These are phyloP conservation scores for Datisca glomerata DNA, from an alignment of 306 rosid species.

Conservation along the genomic window DNA sequence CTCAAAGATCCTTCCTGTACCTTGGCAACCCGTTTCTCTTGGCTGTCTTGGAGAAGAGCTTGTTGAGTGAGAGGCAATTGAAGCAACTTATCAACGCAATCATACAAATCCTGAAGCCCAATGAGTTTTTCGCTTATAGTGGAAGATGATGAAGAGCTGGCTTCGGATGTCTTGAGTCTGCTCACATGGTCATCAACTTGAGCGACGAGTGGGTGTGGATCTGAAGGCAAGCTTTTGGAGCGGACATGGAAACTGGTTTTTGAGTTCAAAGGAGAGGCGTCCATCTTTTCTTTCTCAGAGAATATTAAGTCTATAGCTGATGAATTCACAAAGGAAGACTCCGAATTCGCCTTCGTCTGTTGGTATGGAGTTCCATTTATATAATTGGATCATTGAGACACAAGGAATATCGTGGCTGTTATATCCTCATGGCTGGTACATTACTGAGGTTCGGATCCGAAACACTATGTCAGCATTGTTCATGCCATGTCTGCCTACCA, in stretches of 20 bases:
- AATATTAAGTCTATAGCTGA: neutral
- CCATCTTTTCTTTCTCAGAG: conserved; percentile 5
- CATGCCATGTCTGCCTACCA: conserved; percentile 18
- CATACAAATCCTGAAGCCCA: conserved; percentile 20
- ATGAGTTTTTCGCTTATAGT: conserved; percentile 9
- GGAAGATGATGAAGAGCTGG: conserved; percentile 12
- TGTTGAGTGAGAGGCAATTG: conserved; percentile 9
- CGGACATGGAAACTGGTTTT: conserved; percentile 10
- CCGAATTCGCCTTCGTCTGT: neutral
- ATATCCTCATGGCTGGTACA: conserved; percentile 1
- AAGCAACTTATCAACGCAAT: conserved; percentile 13
- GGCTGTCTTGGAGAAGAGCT: conserved; percentile 7
- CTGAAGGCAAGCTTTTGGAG: conserved; percentile 19
- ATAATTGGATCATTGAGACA: conserved; percentile 1
- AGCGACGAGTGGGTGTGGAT: conserved; percentile 12
- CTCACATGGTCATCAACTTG: conserved; percentile 16
- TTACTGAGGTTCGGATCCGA: conserved; percentile 8
- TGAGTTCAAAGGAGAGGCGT: conserved; percentile 5
- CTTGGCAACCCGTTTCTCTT: conserved; percentile 8
- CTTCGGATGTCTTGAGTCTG: conserved; percentile 5
- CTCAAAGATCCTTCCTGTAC: conserved; percentile 16
- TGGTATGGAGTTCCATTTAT: neutral
- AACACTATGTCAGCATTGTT: conserved; percentile 12
- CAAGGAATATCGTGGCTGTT: conserved; percentile 7
- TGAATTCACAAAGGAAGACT: neutral